Percentiles rank a stretch among this genome's conserved stretches.
These are phyloP conservation scores for Pichia sp. DNA, from an alignment of 1,139 yeast species.

Conservation along the genomic window DNA sequence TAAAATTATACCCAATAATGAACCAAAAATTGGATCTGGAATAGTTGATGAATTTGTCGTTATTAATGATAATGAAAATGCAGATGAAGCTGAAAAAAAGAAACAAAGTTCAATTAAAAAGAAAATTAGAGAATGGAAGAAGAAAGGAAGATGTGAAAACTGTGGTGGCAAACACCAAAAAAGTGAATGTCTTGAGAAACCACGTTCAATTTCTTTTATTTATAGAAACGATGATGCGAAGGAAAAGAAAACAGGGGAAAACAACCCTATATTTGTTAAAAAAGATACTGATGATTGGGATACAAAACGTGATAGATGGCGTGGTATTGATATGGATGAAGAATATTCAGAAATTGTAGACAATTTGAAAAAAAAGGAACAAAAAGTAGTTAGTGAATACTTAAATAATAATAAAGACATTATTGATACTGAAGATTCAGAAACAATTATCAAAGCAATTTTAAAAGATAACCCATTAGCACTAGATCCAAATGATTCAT, in stretches of 20 bases:
- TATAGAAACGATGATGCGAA: conserved; percentile 20
- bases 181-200: conserved; percentile 47
- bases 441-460: conserved; percentile 9
- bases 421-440: conserved; percentile 13
- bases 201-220: conserved; percentile 30
- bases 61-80: conserved; percentile 11
- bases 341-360: conserved; percentile 51
- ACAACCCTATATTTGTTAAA: conserved; percentile 19
- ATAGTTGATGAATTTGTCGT: conserved; percentile 30
- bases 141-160: conserved; percentile 42
- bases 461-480: conserved; percentile 15
- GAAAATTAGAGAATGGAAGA: conserved; percentile 17
- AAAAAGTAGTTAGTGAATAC: conserved; percentile 20
- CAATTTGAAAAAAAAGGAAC: conserved; percentile 35
- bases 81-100: conserved; percentile 1
- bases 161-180: conserved; percentile 48
- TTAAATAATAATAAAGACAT: conserved; percentile 36
- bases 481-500: conserved; percentile 16
- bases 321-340: conserved; percentile 52
- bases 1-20: conserved; percentile 28
- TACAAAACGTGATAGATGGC: conserved; percentile 72
- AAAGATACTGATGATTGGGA: conserved; percentile 49
- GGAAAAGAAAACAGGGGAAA: conserved; percentile 19
- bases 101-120: conserved; percentile 18
- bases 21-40: conserved; percentile 33